Base-by-base conservation (phyloP, 2,329 filamentous ascomycete genomes). In the Colletotrichum nymphaeae region DNA sequence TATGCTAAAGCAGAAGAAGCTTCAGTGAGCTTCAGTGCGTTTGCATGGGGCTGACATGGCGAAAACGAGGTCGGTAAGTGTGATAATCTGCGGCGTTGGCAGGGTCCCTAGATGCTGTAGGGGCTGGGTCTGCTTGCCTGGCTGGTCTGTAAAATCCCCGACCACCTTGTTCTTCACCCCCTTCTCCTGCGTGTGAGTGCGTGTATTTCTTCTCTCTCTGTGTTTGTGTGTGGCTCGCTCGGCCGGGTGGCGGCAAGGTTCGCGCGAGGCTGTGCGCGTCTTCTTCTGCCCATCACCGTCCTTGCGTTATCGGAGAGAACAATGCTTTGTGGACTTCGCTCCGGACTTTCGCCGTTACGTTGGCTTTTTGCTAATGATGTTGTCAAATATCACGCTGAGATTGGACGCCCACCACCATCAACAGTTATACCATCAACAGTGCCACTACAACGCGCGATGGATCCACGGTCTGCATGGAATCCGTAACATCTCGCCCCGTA, bases 251-350 rank as follows among this genome's bases (percentile, higher is more conserved):
- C 66, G 32, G 59, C 53, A 46, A 64, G 32, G 24, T 66, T 73
- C 28, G 49, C 60, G 49, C 49, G 56, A 65, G 71, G 56, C 67
- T 73, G 60, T 73, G 67, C 71, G 67, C 35, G 16, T n/a, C 22
- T 28, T 57, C 6, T 24, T 22, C 52, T 56, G 26, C 35, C 3
- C 37, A 26, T 57, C 35, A 46, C 26, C 58, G 32, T 68, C 52
- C 46, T 59, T 53, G 67, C 56, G 67, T 57, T 62, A 52, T 66
- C 46, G 62, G 67, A 72, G 62, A 70, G 56, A 63, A 73, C 71
- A 73, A 73, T 73, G 67, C 67, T 71, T 71, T 73, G 71, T 73
- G 42, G 55, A 30, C 16, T 3, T 32, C 32, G 19, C 24, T 49
- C 55, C n/a, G 46, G 26, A 22, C n/a, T 22, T n/a, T 56, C 24